Base-by-base conservation (phyloP, 768 basidiomycete genomes). In the Russula abietina region DNA sequence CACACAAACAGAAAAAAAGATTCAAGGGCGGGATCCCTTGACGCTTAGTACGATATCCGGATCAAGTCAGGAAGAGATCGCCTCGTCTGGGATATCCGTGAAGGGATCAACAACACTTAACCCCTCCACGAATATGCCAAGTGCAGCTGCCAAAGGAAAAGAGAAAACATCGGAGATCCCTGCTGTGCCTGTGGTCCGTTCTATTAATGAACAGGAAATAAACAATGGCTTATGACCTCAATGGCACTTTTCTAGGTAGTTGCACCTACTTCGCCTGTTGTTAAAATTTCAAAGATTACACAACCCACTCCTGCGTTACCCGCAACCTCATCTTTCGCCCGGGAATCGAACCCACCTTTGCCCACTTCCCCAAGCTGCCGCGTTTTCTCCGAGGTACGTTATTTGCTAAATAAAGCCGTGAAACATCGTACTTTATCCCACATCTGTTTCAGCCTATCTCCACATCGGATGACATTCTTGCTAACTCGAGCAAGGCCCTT, bases 1-100 rank as follows among this genome's bases (percentile, higher is more conserved):
- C 14, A 59, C 65, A 41, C 50, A 58, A 41, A 61, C 58, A 41
- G 58, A 66, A 39, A 59, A 11, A 45, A 59, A 32, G 26, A 32
- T 48, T 28, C 55, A 62, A 55, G 65, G 61, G 17, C 45, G 62
- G 33, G 45, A 36, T 43, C 24, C 52, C 9, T 46, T 62, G 41
- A 54, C 61, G 17, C 64, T 54, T 41, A 17, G 57, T 28, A 55
- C 43, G n/a, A 36, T 41, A 19, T 38, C 56, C 19, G 51, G 11
- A 24, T 38, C 55, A 52, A 56, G 33, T n/a, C 54, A 48, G 19
- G 43, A 62, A 41, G 57, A 55, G 9, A n/a, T 53, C 9, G n/a
- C 52, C 39, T 16, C 53, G 6, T 57, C 55, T 22, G 12, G 49
- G 33, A n/a, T 22, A 3, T 19, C 17, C 32, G 30, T 55, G 17